phyloP scores from a whole-genome alignment of 164 flowering plant genomes.

The Umbellularia californica region DNA sequence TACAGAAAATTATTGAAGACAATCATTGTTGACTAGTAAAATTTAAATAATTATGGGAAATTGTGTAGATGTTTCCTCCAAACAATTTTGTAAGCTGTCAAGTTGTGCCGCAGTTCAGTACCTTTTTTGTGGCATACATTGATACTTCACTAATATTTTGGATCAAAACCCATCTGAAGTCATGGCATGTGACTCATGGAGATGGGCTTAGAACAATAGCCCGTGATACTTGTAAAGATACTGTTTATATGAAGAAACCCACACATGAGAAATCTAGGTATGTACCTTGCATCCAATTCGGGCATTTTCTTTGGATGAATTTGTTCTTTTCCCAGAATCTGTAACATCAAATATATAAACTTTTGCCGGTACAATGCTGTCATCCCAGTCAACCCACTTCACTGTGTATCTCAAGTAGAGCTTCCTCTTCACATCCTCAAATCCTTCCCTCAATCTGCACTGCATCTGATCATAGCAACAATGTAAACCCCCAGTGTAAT shows the following conservation, averaged over 20 bases:
- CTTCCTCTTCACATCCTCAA: slow-evolving; percentile 35
- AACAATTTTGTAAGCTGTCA: not conserved
- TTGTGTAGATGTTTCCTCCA: not conserved
- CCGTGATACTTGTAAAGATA: not conserved
- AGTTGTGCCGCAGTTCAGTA: not conserved
- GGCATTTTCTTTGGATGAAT: slow-evolving; percentile 17
- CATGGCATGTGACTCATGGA: not conserved
- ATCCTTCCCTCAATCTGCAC: slow-evolving; percentile 52
- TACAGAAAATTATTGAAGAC: not conserved
- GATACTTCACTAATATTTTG: not conserved
- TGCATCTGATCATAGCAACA: slow-evolving; percentile 74
- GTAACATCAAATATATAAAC: slow-evolving; percentile 84
- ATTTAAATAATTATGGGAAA: too few relatives aligned
- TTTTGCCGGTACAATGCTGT: slow-evolving; percentile 59
- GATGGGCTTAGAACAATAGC: not conserved
- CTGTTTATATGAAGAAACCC: not conserved
- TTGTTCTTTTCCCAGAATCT: slow-evolving; percentile 41
- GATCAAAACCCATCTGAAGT: not conserved
- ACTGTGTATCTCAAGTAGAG: slow-evolving; percentile 73
- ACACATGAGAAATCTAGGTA: not conserved
- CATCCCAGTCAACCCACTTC: slow-evolving; percentile 75
- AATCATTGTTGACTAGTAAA: not conserved
- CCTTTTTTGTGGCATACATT: not conserved
- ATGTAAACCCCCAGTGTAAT: slow-evolving; percentile 60
- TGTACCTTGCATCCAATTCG: slow-evolving; percentile 51